Evolutionary conservation across 441 rosid species (phyloP), one percentile per base, ranked within the genome.

Genomic region (Pelargonium cotyledonis): DNA sequence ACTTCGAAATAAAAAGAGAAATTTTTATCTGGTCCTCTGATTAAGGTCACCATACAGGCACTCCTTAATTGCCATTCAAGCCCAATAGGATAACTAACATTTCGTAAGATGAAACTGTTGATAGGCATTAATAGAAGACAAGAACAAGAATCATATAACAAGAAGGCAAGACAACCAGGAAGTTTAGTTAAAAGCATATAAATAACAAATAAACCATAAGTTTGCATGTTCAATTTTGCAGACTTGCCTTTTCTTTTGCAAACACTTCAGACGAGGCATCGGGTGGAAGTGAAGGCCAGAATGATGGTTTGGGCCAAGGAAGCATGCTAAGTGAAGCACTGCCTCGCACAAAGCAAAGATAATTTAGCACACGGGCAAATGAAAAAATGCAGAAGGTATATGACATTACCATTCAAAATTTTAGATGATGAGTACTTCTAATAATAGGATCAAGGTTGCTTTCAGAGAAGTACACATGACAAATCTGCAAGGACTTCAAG

Each of bases 281-380:
- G 64, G 79, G 71, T 46, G 97, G 98, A 86, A 89, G 83, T 61
- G 89, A 88, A 65, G 99, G 98, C 98, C 99, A 95, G 79, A 92
- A 85, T 44, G 89, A 81, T 63, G 99, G 98, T 76, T 87, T 95
- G 64, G 99, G 98, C 99, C 98, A 90, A 72, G 97, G 91, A 63
- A 95, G 89, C 99, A 95, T 90, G 82, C 99, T 92, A 68, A 92
- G 95, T 46, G 86, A 89, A 76, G 98, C 99, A 84, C 99, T 92
- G 92, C 78, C 63, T 80, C 74, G 66, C 44, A 15, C 73, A 77
- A 61, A 64, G 73, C 60, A 63, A 35, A 14, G 69, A 58, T 72
- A 75, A 72, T 11, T 65, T 68, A 61, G 35, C 64, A 41, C 53
- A 68, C 66, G 68, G 70, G 31, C 11, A 66, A 65, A n/a, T 8